Evolutionary conservation across 2,329 filamentous ascomycete genomes (phyloP).

Genomic region (Taxawa tesnikishii): DNA sequence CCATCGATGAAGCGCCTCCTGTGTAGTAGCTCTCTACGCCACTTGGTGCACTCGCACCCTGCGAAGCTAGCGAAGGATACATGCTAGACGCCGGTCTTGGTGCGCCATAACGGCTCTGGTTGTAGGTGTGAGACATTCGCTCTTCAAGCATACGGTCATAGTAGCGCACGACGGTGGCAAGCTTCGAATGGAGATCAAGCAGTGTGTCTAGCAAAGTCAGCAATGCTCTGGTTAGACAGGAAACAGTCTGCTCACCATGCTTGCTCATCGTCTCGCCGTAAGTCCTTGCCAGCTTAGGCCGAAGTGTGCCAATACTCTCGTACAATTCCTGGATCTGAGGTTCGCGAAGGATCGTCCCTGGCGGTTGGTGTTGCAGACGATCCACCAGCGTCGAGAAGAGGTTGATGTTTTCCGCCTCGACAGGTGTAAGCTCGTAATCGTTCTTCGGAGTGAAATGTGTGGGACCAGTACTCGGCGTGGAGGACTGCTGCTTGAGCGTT

Average conservation of each 20-base stretch:
- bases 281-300: constrained; percentile 86
- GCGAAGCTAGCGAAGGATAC: constrained; percentile 58
- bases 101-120: constrained; percentile 48
- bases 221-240: too few relatives aligned
- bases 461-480: constrained; percentile 33
- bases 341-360: constrained; percentile 89
- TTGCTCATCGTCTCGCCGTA: constrained; percentile 99
- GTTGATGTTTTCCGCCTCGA: constrained; percentile 96
- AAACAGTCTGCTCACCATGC: constrained; percentile 55
- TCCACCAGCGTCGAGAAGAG: constrained; percentile 90
- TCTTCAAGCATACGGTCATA: constrained; percentile 98
- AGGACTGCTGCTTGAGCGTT: constrained; percentile 61
- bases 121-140: constrained; percentile 82
- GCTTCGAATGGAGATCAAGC: constrained; percentile 84
- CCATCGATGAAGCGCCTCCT: constrained; percentile 42
- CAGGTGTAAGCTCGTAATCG: constrained; percentile 84
- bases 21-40: constrained; percentile 74
- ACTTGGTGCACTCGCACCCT: constrained; percentile 27
- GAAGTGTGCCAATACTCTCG: constrained; percentile 85
- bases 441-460: constrained; percentile 60
- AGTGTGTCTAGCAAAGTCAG: constrained; percentile 63
- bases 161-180: constrained; percentile 91
- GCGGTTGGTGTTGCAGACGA: constrained; percentile 84
- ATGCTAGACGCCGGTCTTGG: constrained; percentile 41
- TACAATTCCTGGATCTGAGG: constrained; percentile 97